Conservation (phyloP, 1,284 basidiomycete genomes). For the Austroboletus olivaceoglutinosus region DNA sequence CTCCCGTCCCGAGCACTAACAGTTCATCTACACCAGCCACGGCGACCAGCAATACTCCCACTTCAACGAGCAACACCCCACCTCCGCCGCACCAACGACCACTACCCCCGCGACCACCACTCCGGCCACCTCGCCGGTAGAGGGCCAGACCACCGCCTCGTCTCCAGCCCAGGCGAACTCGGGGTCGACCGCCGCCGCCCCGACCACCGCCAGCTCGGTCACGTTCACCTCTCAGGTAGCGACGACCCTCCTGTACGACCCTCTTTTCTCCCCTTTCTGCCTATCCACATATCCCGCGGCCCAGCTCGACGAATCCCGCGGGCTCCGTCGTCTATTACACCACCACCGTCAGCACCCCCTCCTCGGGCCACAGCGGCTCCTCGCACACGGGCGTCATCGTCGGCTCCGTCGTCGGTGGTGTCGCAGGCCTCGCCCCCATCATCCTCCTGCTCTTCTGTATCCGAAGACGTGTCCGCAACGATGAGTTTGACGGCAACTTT, state of each 20-base stretch:
- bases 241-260: slow-evolving; percentile 19
- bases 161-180: neutral
- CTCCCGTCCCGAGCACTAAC: slow-evolving; percentile 13
- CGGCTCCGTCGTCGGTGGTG: slow-evolving; percentile 31
- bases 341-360: slow-evolving; percentile 3
- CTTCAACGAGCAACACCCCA: neutral
- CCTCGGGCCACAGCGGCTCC: neutral
- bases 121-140: neutral
- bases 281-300: neutral
- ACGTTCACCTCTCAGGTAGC: slow-evolving; percentile 13
- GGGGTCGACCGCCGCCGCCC: neutral
- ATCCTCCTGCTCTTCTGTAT: slow-evolving; percentile 25
- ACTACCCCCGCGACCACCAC: neutral
- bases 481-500: slow-evolving; percentile 52
- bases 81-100: neutral
- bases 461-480: slow-evolving; percentile 15
- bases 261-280: neutral
- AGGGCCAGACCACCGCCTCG: neutral
- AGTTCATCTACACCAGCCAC: slow-evolving; percentile 8
- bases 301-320: slow-evolving; percentile 23
- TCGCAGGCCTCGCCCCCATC: slow-evolving; percentile 17
- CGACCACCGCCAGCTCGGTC: neutral
- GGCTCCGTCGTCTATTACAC: slow-evolving; percentile 24
- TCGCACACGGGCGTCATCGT: slow-evolving; percentile 26
- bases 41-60: neutral